Evolutionary conservation across 2,329 filamentous ascomycete species (phyloP).

Genomic region (Phialemoniopsis sp.): DNA sequence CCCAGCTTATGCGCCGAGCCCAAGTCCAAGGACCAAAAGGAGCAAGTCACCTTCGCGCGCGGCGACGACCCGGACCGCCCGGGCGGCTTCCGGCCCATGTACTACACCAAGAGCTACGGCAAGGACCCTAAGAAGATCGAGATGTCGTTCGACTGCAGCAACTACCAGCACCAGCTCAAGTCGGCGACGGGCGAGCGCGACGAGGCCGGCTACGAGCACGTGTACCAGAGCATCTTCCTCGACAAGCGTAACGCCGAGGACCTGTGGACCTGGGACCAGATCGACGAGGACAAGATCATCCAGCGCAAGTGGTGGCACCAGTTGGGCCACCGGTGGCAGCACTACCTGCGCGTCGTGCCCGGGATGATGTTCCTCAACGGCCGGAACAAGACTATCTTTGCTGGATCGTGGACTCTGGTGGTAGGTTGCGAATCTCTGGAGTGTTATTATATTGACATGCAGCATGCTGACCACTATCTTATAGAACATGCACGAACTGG

Average conservation of each 20-base stretch:
- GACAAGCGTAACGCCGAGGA: constrained; percentile 49
- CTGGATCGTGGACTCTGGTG: constrained; percentile 65
- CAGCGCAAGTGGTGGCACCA: constrained; percentile 66
- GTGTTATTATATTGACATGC: too few relatives aligned
- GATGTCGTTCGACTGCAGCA: constrained; percentile 72
- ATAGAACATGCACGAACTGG: constrained; percentile 67
- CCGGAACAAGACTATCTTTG: constrained; percentile 57
- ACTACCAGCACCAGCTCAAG: constrained; percentile 71
- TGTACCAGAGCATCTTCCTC: constrained; percentile 68
- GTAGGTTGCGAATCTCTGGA: constrained; percentile 34
- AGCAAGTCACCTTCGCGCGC: constrained; percentile 34
- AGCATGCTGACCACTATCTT: too few relatives aligned
- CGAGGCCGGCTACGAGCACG: constrained; percentile 50
- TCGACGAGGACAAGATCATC: constrained; percentile 56
- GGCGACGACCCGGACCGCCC: constrained; percentile 46
- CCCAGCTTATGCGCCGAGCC: constrained; percentile 44
- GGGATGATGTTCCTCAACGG: constrained; percentile 71
- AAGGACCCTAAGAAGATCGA: constrained; percentile 54
- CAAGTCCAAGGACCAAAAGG: constrained; percentile 30
- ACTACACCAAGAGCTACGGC: constrained; percentile 58
- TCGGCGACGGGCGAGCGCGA: constrained; percentile 15
- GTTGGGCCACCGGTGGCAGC: constrained; percentile 59
- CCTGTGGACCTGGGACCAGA: constrained; percentile 56
- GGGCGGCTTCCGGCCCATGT: constrained; percentile 57
- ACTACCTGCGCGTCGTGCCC: constrained; percentile 62